Percentiles rank a stretch among this genome's conserved stretches.
Conservation (phyloP, 2,329 filamentous ascomycete genomes). For the Pseudopithomyces maydicus region DNA sequence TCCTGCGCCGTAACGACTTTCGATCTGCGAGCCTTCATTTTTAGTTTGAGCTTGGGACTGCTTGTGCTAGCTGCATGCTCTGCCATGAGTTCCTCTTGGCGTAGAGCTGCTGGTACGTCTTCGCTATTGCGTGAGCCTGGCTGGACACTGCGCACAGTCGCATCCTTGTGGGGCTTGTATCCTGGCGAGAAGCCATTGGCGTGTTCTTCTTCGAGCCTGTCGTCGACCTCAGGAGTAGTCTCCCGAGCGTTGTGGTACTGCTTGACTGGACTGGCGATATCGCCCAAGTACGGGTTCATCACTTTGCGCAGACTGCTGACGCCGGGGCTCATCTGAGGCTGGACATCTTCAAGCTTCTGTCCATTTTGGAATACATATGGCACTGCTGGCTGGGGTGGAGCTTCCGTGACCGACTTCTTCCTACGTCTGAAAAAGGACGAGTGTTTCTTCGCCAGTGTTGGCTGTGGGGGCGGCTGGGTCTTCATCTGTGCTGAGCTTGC, state of each 20-base stretch:
- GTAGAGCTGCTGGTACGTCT: conserved; percentile 28
- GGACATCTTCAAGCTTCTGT: conserved; percentile 30
- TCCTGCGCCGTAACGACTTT: conserved; percentile 37
- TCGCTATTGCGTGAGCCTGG: conserved; percentile 48
- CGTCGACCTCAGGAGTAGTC: conserved; percentile 30
- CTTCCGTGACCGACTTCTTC: conserved; percentile 84
- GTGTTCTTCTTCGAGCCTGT: conserved; percentile 41
- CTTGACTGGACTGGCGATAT: conserved; percentile 29
- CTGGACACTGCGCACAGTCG: conserved; percentile 70
- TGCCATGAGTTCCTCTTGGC: conserved; percentile 31
- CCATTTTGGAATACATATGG: conserved; percentile 48
- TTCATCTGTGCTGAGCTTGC: conserved; percentile 27
- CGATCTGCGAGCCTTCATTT: conserved; percentile 43
- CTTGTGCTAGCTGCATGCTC: conserved; percentile 26
- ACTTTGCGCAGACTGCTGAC: conserved; percentile 82
- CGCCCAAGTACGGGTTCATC: conserved; percentile 79
- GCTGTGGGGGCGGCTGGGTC: conserved; percentile 28
- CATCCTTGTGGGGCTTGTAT: conserved; percentile 73
- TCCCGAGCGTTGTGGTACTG: conserved; percentile 34
- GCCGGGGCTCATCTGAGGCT: conserved; percentile 53
- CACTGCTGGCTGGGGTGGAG: conserved; percentile 64
- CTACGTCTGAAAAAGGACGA: conserved; percentile 92
- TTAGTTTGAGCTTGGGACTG: conserved; percentile 48
- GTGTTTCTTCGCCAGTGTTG: conserved; percentile 78
- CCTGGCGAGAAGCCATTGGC: conserved; percentile 73